phyloP scores from a whole-genome alignment of 352 stramenopile species.

The Globisporangium mamillatum region DNA sequence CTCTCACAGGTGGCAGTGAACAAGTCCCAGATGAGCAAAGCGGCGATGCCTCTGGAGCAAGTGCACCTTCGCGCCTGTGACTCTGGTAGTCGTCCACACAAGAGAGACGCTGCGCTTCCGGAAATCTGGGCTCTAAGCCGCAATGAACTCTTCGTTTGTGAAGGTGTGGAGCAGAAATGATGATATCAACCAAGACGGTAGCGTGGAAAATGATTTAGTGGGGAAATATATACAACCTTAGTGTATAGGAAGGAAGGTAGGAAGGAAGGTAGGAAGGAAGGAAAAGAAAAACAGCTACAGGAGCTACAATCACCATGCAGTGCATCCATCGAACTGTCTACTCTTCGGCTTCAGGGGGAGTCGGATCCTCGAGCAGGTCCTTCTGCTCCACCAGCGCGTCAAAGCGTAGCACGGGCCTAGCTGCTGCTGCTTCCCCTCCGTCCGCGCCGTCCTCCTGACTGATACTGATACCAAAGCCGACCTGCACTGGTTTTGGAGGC shows the following conservation, averaged over 20 bases:
- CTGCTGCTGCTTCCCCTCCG: constrained; percentile 24
- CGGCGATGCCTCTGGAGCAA: constrained; percentile 28
- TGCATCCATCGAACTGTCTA: neutral
- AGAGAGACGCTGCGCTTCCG: constrained; percentile 17
- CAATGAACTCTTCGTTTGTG: constrained; percentile 32
- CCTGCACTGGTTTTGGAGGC: constrained; percentile 47
- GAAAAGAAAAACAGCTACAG: neutral
- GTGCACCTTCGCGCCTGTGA: constrained; percentile 27
- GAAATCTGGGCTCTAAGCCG: constrained; percentile 43
- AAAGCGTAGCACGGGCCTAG: constrained; percentile 37
- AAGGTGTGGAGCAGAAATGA: neutral
- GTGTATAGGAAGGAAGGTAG: no score
- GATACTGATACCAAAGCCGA: constrained; percentile 42
- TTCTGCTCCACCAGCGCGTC: constrained; percentile 61
- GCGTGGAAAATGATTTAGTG: neutral
- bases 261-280: neutral
- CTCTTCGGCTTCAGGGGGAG: constrained; percentile 58
- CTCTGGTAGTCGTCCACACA: neutral
- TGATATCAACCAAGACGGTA: neutral
- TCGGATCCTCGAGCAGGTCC: constrained; percentile 78
- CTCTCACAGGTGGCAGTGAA: constrained; percentile 23
- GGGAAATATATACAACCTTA: neutral
- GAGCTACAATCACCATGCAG: neutral
- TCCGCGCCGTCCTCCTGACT: constrained; percentile 29
- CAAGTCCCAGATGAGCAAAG: neutral